Evolutionary conservation across 345 rosid species (phyloP), one percentile per base, ranked within the genome.

Genomic region (Citrus medica): DNA sequence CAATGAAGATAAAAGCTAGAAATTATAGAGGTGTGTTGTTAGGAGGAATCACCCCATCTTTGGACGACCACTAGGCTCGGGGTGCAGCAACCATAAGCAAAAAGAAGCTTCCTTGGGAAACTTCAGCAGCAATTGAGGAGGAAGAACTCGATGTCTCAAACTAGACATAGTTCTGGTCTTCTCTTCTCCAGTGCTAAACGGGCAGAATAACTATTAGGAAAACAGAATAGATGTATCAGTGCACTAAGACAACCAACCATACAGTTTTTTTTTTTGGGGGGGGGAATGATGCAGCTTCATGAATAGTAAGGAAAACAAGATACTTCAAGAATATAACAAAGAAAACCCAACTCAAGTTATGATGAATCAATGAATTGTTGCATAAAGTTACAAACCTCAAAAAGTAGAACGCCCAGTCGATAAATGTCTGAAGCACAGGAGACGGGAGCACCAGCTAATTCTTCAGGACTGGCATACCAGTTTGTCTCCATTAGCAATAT

Each of bases 401-500:
- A 96, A 51, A 96, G 92, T 78, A 96, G 93, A 78, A 96, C 90
- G 22, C 99, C 99, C 68, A 96, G 83, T 22, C 88, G 88, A 74
- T 96, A 95, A 76, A 95, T 85, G 84, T 95, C 99, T 19, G 99
- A 95, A 80, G 97, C 91, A 85, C 90, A 92, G 38, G 90, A 86
- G 79, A 89, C 83, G 13, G 90, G 73, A 71, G 89, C 85, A 71
- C 92, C 91, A 42, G 90, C 75, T 71, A 80, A 77, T 83, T 96
- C 99, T 86, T 94, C 99, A 75, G 98, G 98, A 84, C 98, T 91
- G 33, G 88, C 77, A 67, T 96, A 96, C 98, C 98, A 96, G 80
- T 86, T 83, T 67, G 86, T 84, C 87, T 96, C 99, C 97, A 91
- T 89, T 19, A 81, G 87, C 86, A 96, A 86, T 76, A 92, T 78